Evolutionary conservation across 2,329 filamentous ascomycete genomes (phyloP), one percentile per base, ranked within the genome.

Genomic region (Penicillium paneum): DNA sequence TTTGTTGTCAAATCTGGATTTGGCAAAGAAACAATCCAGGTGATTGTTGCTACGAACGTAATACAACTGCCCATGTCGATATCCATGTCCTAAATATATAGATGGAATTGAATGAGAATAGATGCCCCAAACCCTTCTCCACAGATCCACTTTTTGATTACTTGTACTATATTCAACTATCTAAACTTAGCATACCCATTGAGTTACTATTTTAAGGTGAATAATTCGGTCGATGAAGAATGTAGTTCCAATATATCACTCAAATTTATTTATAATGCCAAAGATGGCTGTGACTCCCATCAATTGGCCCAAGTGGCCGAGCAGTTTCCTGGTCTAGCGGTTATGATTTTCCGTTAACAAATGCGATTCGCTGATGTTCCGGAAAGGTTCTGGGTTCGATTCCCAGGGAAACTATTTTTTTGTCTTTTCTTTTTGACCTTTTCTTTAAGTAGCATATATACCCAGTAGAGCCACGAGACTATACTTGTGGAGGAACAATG

Each of bases 281-380:
- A 17, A 40, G 1, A 2, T 7, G 24, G 11, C 10, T 0, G 0
- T 4, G 0, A 2, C 12, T 24, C 21, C 8, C 43, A 53, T 53
- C 35, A 40, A 49, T 48, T 48, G 34, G 45, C 8, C 21, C 34
- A 21, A 31, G 34, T 48, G 45, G 45, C 5, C 26, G 17, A 52
- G 10, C 29, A 53, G 50, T 53, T 48, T 53, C 50, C 43, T 53
- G 50, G 50, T 52, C 50, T 52, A 52, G 50, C 50, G 50, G 50
- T 52, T 52, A 52, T 52, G 50, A 52, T 53, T 53, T 53, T 53
- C 50, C 50, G 50, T 53, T 53, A 53, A 53, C 50, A 53, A 53
- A 34, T 53, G 50, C 44, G 3, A 41, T 5, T 29, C 8, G 44
- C 50, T 28, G 3, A 15, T 41, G 50, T 53, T 53, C 50, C 50